A percentile compares a stretch with the other conserved stretches of the same genome.
Conservation (phyloP, 2,329 filamentous ascomycete species). For the Penicillium verrucosum region DNA sequence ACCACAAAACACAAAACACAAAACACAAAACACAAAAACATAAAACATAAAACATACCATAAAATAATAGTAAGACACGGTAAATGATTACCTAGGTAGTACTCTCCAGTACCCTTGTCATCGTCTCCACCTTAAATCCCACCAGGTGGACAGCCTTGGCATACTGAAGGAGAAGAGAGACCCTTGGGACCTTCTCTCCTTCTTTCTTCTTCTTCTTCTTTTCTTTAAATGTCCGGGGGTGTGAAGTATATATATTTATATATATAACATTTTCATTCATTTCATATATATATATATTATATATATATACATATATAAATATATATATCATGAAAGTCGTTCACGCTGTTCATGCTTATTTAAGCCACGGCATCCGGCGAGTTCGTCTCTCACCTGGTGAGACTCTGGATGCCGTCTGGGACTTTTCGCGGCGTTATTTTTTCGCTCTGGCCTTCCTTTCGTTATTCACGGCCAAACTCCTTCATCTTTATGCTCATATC, state of each 20-base stretch:
- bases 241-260: neutral
- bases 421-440: conserved; percentile 31
- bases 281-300: too few species aligned
- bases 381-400: conserved; percentile 9
- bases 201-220: neutral
- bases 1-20: too few species aligned
- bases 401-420: conserved; percentile 26
- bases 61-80: too few species aligned
- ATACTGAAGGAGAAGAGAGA: neutral
- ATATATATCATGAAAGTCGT: conserved; percentile 8
- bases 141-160: neutral
- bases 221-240: neutral
- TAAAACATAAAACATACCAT: too few species aligned
- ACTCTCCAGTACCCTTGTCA: too few species aligned
- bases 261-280: neutral
- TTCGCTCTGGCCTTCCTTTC: conserved; percentile 29
- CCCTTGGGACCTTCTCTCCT: neutral
- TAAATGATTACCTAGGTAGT: neutral
- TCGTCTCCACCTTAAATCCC: neutral
- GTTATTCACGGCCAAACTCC: conserved; percentile 26
- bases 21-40: too few species aligned
- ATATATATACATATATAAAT: neutral
- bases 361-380: conserved; percentile 11
- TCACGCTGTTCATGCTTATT: conserved; percentile 9
- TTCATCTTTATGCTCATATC: conserved; percentile 30